Conservation (phyloP, 83 land plant species). For the Picea engelmannii region DNA sequence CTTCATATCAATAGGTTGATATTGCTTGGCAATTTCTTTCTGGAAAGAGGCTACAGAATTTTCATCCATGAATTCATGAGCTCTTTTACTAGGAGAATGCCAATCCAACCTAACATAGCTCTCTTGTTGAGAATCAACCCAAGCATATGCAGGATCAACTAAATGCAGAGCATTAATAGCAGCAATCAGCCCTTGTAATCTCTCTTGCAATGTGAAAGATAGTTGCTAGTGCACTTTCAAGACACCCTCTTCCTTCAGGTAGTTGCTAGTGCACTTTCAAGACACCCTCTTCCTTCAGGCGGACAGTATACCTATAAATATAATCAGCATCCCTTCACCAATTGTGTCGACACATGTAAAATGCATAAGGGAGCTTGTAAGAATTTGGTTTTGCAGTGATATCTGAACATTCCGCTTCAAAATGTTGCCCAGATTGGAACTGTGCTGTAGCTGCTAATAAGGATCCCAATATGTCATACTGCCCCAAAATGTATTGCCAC, state of each 20-base stretch:
- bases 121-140: slow-evolving; percentile 63
- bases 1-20: slow-evolving; percentile 35
- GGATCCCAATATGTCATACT: too few species aligned
- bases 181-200: slow-evolving; percentile 61
- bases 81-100: slow-evolving; percentile 51
- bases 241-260: too few species aligned
- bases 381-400: slow-evolving; percentile 68
- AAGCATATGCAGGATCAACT: slow-evolving; percentile 77
- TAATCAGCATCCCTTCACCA: slow-evolving; percentile 82
- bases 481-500: too few species aligned
- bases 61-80: slow-evolving; percentile 31
- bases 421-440: too few species aligned
- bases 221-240: too few species aligned
- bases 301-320: slow-evolving; percentile 68
- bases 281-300: slow-evolving; percentile 52
- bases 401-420: slow-evolving; percentile 93
- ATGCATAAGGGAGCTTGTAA: slow-evolving; percentile 79
- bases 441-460: too few species aligned
- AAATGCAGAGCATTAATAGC: slow-evolving; percentile 89
- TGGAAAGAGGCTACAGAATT: slow-evolving; percentile 18
- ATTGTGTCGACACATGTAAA: slow-evolving; percentile 77
- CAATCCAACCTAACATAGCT: slow-evolving; percentile 11
- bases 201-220: slow-evolving; percentile 56
- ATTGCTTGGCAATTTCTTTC: slow-evolving; percentile 14
- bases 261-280: slow-evolving; percentile 17